phyloP scores from a whole-genome alignment of 306 rosid species.

The Ceratonia siliqua region DNA sequence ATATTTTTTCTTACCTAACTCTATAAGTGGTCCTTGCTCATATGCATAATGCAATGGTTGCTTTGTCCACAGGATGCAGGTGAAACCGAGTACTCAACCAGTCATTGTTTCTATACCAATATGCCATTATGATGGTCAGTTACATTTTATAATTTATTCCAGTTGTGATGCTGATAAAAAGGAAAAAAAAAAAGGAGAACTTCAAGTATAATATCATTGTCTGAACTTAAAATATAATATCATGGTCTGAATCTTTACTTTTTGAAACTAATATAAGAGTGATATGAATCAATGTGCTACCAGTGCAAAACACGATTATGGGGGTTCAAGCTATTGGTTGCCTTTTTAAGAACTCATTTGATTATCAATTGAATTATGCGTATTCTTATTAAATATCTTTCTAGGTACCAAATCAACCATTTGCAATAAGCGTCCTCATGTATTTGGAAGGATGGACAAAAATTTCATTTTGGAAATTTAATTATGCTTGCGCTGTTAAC shows the following conservation, averaged over 20 bases:
- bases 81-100: conserved; percentile 65
- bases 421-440: background rate
- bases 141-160: conserved; percentile 28
- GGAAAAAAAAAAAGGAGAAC: conserved; percentile 1
- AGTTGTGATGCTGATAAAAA: conserved; percentile 1
- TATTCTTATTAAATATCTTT: background rate
- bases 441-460: background rate
- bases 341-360: conserved; percentile 4
- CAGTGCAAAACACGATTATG: background rate
- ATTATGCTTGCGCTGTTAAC: background rate
- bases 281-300: background rate
- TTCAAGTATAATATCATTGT: conserved; percentile 3
- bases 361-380: background rate
- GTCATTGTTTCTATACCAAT: conserved; percentile 76
- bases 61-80: conserved; percentile 73
- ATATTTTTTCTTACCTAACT: background rate
- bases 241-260: background rate
- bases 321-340: background rate
- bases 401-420: background rate
- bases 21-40: conserved; percentile 9
- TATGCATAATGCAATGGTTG: conserved; percentile 18
- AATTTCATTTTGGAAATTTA: background rate
- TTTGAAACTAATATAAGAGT: background rate
- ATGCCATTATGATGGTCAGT: conserved; percentile 87
- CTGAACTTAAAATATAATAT: no score